Base-by-base conservation (phyloP, 1,139 yeast genomes). In the Lodderomyces orthopsilosis region DNA sequence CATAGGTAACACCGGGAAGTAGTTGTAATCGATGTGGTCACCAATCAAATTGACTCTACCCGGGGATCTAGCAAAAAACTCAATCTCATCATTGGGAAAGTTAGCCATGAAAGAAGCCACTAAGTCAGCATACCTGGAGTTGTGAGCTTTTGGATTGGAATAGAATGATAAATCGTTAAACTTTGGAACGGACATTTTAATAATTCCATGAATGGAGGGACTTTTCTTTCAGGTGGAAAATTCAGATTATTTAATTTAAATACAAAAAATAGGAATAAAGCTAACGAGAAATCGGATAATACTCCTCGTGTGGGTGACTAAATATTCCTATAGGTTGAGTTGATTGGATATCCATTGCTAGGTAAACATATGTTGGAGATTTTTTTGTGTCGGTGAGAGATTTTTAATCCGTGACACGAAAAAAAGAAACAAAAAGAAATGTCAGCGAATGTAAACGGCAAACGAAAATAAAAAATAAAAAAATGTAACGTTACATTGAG, bases 11-110 rank as follows among this genome's bases (percentile, higher is more conserved):
- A 81, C 86, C 2, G 87, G 74, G 57, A 81, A 84, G 56, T 75
- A 74, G 48, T 81, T 77, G 58, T 83, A 84, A 63, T 84, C 91
- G 45, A 84, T 79, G 57, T 84, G 91, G 51, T 84, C 91, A 34
- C 91, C 91, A 48, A 84, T 81, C 49, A 84, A 65, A 59, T 84
- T 84, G 46, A 84, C 91, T 54, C 91, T 67, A 34, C 91, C 91
- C 3, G 91, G 91, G 14, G 87, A 77, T 46, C 90, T 70, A 35
- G 83, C 67, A 38, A 77, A 59, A 53, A 80, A 77, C 23, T 65
- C 65, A 23, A 48, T 42, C 5, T 79, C 75, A 9, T 53, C 53
- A 18, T 51, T 56, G 17, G 51, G 43, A 45, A 58, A 71, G 7
- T 45, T 48, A 1, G 45, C 23, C 9, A 47, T 35, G 49, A 70